Percentiles rank a stretch among this genome's conserved stretches.
phyloP scores from a whole-genome alignment of 371 early-diverging fungal genomes.

The Conidiobolus coronatus region DNA sequence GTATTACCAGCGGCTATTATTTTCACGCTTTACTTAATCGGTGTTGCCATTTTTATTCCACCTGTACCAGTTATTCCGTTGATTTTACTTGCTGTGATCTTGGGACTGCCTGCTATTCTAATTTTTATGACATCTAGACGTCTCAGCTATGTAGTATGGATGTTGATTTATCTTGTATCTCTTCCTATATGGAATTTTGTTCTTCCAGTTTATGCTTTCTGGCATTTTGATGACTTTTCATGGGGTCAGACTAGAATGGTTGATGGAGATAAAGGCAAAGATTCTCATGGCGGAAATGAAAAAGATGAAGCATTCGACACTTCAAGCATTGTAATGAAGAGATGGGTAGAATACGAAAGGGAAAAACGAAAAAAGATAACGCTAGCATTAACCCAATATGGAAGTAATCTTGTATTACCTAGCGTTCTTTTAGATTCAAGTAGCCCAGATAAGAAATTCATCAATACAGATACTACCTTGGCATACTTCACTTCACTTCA shows the following conservation, averaged over 20 bases:
- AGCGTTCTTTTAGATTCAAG: background rate
- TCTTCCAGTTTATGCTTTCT: constrained; percentile 80
- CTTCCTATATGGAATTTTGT: constrained; percentile 92
- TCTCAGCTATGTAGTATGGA: constrained; percentile 56
- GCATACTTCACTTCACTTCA: background rate
- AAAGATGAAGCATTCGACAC: constrained; percentile 35
- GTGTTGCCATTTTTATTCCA: constrained; percentile 4
- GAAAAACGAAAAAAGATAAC: constrained; percentile 9
- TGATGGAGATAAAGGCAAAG: constrained; percentile 19
- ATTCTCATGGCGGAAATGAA: constrained; percentile 15
- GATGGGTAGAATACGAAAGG: constrained; percentile 36
- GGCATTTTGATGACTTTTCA: constrained; percentile 92
- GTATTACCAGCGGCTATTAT: constrained; percentile 64
- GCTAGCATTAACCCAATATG: background rate
- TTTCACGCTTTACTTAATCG: constrained; percentile 16
- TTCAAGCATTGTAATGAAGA: constrained; percentile 30
- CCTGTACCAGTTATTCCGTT: constrained; percentile 21
- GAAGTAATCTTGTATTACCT: background rate
- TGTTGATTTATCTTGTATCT: constrained; percentile 38
- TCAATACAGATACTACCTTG: background rate
- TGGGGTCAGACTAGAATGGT: constrained; percentile 92
- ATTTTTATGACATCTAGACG: constrained; percentile 69
- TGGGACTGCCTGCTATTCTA: constrained; percentile 65
- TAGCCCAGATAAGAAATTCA: background rate
- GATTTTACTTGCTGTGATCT: constrained; percentile 27